Conservation (phyloP, 139 green algal species). For the Coelastrella sp. region DNA sequence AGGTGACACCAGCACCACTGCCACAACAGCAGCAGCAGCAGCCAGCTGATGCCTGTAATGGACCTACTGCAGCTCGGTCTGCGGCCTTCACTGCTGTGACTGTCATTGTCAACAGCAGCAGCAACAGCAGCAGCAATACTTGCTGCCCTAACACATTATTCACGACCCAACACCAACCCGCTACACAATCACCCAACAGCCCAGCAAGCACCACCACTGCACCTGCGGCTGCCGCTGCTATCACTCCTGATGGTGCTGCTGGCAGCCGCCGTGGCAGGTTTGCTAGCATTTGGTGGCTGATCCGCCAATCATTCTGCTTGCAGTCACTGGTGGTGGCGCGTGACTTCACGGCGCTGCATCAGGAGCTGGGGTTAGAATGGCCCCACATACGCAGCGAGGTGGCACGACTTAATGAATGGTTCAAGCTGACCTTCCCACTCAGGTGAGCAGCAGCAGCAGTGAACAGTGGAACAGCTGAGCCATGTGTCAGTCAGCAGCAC, state of each 20-base stretch:
- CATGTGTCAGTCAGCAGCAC: neutral
- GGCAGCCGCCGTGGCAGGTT: neutral
- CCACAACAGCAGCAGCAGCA: neutral
- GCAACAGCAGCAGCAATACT: no score
- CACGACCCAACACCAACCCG: no score
- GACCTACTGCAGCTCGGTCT: neutral
- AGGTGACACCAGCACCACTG: neutral
- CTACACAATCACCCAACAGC: no score
- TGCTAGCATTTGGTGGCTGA: neutral
- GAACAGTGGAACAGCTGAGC: neutral
- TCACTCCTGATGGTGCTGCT: neutral
- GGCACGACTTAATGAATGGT: neutral
- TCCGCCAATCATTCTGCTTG: neutral
- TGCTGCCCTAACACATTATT: no score
- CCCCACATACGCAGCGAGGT: neutral
- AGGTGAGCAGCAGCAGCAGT: neutral
- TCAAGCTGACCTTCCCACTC: neutral
- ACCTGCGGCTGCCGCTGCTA: neutral
- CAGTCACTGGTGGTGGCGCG: no score
- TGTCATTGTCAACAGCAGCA: no score
- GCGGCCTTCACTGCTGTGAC: neutral
- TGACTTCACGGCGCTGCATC: neutral
- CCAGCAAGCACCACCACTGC: neutral
- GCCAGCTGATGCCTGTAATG: neutral
- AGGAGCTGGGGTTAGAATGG: neutral